Conservation (phyloP, 495 filamentous ascomycete species). For the Xylaria venustula region DNA sequence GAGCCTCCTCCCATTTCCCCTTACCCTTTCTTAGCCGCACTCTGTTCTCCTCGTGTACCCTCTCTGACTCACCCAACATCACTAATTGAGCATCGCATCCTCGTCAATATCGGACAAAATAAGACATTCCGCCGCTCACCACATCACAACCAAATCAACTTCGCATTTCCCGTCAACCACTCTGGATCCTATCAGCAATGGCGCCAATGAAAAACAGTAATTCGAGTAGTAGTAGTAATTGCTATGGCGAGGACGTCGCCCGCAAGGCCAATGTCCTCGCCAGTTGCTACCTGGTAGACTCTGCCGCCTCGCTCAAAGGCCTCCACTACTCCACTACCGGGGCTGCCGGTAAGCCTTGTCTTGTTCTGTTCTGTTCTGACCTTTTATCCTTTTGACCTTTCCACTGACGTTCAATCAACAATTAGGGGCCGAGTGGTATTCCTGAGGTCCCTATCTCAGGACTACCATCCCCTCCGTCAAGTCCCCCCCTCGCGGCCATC, state of each 20-base stretch:
- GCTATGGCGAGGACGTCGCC: conserved; percentile 58
- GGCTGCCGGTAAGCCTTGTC: conserved; percentile 59
- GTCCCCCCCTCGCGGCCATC: conserved; percentile 75
- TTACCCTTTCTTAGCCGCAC: too few relatives aligned
- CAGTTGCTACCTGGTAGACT: conserved; percentile 76
- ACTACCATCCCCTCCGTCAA: conserved; percentile 71
- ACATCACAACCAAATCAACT: background rate
- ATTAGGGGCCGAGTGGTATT: conserved; percentile 88
- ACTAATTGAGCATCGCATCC: too few relatives aligned
- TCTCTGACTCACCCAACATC: background rate
- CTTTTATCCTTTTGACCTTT: too few relatives aligned
- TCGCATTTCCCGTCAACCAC: background rate
- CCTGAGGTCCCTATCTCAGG: conserved; percentile 88
- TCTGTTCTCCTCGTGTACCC: background rate
- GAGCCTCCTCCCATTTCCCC: background rate
- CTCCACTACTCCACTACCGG: conserved; percentile 95
- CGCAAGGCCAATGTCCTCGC: conserved; percentile 69
- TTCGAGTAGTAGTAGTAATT: conserved; percentile 73
- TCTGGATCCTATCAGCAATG: conserved; percentile 49
- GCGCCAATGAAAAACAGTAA: conserved; percentile 63
- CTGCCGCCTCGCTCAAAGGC: conserved; percentile 55
- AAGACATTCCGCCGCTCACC: background rate
- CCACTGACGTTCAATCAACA: conserved; percentile 9
- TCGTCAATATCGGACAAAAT: too few relatives aligned
- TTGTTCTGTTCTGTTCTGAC: background rate